These are phyloP conservation scores for Penicillium corylophilum DNA, from an alignment of 2,329 filamentous ascomycete genomes.

Conservation along the genomic window DNA sequence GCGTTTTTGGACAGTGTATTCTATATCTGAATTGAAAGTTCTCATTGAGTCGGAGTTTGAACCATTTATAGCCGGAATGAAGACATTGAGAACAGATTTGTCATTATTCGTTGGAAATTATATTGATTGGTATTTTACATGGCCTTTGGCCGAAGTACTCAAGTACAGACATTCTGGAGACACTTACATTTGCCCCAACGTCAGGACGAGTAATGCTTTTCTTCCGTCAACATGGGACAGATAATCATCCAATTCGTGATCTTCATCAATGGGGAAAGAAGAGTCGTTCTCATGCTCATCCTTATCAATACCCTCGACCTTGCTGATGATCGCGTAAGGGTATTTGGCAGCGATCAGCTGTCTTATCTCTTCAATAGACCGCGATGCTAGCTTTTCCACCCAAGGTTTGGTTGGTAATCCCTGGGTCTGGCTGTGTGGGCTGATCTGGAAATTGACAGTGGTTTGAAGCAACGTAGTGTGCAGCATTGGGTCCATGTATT, in stretches of 20 bases:
- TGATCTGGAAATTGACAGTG: conserved; percentile 68
- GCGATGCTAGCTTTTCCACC: conserved; percentile 62
- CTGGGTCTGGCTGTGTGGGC: conserved; percentile 60
- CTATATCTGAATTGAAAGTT: conserved; percentile 6
- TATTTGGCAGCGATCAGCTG: conserved; percentile 61
- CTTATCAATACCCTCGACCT: conserved; percentile 66
- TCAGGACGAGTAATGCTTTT: conserved; percentile 56
- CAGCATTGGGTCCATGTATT: conserved; percentile 40
- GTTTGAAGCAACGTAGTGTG: conserved; percentile 42
- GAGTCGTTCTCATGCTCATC: conserved; percentile 61
- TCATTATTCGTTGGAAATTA: neutral
- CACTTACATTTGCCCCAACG: conserved; percentile 29
- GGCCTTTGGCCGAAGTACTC: neutral
- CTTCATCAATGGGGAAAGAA: conserved; percentile 64
- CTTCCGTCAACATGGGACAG: conserved; percentile 61
- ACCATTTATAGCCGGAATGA: neutral
- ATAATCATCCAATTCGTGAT: conserved; percentile 72
- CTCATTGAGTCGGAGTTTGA: neutral
- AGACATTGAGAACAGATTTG: neutral
- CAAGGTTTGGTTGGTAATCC: conserved; percentile 51
- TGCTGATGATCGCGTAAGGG: conserved; percentile 58
- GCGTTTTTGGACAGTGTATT: conserved; percentile 19
- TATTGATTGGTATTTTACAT: neutral
- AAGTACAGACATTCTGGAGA: neutral
- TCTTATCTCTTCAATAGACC: conserved; percentile 63